A percentile compares a stretch with the other conserved stretches of the same genome.
Conservation (phyloP, 2,329 filamentous ascomycete species). For the Falciphora oryzae region DNA sequence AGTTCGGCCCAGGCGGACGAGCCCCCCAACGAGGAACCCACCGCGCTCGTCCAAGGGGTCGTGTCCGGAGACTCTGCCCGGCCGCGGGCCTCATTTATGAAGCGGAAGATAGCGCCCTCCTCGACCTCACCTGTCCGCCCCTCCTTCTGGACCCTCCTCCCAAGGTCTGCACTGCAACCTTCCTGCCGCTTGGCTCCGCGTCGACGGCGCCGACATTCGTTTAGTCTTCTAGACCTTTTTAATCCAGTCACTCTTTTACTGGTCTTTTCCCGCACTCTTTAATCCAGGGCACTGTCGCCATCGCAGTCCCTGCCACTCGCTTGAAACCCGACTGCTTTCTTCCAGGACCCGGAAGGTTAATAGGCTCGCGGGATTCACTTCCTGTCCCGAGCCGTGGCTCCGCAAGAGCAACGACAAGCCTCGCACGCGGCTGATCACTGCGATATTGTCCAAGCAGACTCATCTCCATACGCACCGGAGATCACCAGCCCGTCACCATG, state of each 20-base stretch:
- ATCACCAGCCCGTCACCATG: not conserved
- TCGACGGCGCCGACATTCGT: constrained; percentile 9
- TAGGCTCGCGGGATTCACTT: not conserved
- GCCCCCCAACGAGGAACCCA: not conserved
- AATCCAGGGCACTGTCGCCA: not conserved
- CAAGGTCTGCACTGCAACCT: constrained; percentile 11
- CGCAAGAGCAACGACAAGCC: not conserved
- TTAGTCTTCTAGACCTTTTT: not conserved
- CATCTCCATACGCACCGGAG: not conserved
- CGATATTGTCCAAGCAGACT: not conserved
- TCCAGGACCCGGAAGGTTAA: not conserved
- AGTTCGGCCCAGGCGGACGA: not conserved
- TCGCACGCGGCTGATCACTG: not conserved
- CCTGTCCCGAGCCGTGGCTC: not conserved
- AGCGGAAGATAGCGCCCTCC: not conserved
- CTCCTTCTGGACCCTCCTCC: not conserved
- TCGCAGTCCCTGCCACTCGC: constrained; percentile 2
- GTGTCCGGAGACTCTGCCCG: not conserved
- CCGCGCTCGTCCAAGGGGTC: not conserved
- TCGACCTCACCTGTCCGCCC: not conserved
- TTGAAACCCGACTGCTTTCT: not conserved
- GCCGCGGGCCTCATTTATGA: constrained; percentile 1
- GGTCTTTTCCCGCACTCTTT: constrained; percentile 5
- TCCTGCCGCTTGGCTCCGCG: constrained; percentile 2
- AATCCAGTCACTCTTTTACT: not conserved